These are phyloP conservation scores for Gossypium lobatum DNA, from an alignment of 441 rosid species.

Conservation along the genomic window DNA sequence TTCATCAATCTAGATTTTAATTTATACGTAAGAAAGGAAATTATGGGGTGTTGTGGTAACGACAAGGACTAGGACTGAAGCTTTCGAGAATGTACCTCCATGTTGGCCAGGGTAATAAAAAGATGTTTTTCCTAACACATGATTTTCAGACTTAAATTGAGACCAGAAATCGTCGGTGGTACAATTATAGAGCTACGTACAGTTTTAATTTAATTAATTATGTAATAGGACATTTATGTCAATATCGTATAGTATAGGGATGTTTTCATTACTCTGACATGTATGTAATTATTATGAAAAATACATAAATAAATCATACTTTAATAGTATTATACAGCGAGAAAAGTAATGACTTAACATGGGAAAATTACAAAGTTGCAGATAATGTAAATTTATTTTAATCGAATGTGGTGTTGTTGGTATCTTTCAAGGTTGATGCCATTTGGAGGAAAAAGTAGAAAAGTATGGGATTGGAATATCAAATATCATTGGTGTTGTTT, in stretches of 20 bases:
- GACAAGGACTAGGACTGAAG: not conserved
- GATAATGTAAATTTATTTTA: no score
- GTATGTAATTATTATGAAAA: not conserved
- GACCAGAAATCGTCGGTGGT: conserved; percentile 5
- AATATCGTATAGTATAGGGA: not conserved
- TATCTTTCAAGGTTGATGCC: no score
- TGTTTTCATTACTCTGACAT: not conserved
- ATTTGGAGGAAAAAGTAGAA: no score
- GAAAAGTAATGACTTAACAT: no score
- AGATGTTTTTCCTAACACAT: not conserved
- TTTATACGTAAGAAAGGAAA: no score
- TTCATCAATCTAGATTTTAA: no score
- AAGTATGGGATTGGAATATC: not conserved
- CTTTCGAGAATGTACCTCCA: not conserved
- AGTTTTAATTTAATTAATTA: not conserved
- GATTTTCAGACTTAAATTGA: not conserved
- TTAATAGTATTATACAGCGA: no score
- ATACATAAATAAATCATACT: no score
- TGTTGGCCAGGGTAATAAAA: not conserved
- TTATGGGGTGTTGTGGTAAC: no score
- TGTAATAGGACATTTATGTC: not conserved
- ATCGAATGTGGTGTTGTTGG: no score
- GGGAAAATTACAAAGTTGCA: no score
- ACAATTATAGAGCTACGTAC: not conserved
- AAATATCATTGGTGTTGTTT: not conserved